Percentiles rank a stretch among this genome's conserved stretches.
Conservation (phyloP, 805 yeast species). For the Tetrapisispora fleetii region DNA sequence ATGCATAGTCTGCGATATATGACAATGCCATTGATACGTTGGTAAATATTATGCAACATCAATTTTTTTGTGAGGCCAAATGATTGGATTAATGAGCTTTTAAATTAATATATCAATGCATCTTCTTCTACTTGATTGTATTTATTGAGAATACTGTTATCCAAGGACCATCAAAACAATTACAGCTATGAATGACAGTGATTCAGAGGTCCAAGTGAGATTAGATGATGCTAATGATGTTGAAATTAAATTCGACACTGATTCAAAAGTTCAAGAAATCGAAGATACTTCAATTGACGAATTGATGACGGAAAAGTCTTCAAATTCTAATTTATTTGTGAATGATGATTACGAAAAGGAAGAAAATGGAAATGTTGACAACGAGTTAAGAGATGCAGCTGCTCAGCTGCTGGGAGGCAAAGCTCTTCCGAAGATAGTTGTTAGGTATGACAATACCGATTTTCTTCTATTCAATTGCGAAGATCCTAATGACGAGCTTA, state of each 20-base stretch:
- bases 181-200: not conserved
- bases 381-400: conserved; percentile 12
- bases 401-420: conserved; percentile 10
- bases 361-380: not conserved
- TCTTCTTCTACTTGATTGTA: too few relatives aligned
- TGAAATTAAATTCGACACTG: not conserved
- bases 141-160: too few relatives aligned
- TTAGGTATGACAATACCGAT: conserved; percentile 14
- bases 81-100: too few relatives aligned
- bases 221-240: not conserved
- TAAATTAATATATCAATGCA: too few relatives aligned
- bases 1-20: too few relatives aligned
- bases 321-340: not conserved
- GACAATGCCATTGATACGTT: too few relatives aligned
- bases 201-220: not conserved
- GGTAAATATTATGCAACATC: too few relatives aligned
- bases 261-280: not conserved
- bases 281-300: not conserved
- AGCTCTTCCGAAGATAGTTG: conserved; percentile 11
- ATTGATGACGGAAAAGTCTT: not conserved
- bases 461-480: conserved; percentile 19
- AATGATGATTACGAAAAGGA: not conserved
- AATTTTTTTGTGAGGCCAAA: too few relatives aligned
- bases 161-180: not conserved
- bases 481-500: conserved; percentile 4